phyloP scores from a whole-genome alignment of 208 protist species.

The Trypanosoma conorhini region DNA sequence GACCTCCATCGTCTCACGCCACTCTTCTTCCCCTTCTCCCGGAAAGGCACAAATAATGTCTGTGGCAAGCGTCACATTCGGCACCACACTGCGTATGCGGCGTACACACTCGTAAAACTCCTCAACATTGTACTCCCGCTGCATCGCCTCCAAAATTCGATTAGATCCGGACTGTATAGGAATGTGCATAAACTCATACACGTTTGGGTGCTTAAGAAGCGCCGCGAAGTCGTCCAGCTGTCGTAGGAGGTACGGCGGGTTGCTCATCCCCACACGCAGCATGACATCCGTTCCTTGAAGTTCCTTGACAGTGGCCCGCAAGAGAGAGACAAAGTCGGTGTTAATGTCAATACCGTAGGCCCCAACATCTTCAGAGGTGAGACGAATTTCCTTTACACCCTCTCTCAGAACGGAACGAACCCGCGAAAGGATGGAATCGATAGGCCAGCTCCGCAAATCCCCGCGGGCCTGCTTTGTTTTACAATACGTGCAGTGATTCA shows the following conservation, averaged over 20 bases:
- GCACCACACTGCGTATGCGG: conserved; percentile 40
- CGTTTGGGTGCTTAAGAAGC: conserved; percentile 61
- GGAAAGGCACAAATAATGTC: conserved; percentile 90
- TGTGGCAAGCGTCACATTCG: conserved; percentile 57
- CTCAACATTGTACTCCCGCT: conserved; percentile 67
- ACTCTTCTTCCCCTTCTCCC: conserved; percentile 70
- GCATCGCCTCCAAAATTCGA: conserved; percentile 74
- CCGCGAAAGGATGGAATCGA: conserved; percentile 47
- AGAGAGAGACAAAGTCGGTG: conserved; percentile 44
- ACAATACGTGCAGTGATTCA: conserved; percentile 91
- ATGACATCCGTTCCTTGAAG: conserved; percentile 59
- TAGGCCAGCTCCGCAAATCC: conserved; percentile 56
- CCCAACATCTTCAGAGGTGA: conserved; percentile 86
- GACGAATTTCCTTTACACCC: conserved; percentile 73
- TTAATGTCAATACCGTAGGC: conserved; percentile 87
- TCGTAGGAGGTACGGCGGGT: conserved; percentile 80
- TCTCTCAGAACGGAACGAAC: conserved; percentile 51
- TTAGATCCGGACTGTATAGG: conserved; percentile 83
- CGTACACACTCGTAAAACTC: conserved; percentile 54
- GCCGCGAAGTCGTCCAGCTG: conserved; percentile 56
- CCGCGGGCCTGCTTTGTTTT: conserved; percentile 92
- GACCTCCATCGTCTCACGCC: conserved; percentile 60
- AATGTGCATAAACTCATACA: conserved; percentile 86
- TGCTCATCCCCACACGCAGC: conserved; percentile 85
- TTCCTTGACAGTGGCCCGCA: conserved; percentile 42